Evolutionary conservation across 2,329 filamentous ascomycete species (phyloP).

Genomic region (Thielaviopsis cerberus): DNA sequence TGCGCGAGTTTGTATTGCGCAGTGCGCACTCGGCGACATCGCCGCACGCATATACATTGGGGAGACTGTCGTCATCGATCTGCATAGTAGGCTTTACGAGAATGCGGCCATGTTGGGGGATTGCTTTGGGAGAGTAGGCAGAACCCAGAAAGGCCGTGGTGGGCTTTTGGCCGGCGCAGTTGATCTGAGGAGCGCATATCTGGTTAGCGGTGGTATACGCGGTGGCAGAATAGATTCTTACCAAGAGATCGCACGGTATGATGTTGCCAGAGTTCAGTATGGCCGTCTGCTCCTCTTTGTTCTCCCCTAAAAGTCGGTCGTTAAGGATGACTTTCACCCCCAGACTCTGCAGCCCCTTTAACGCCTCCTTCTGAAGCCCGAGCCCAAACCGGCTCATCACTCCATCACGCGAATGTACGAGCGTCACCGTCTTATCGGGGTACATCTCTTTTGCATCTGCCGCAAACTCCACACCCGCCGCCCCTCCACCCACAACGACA

Average conservation of each 20-base stretch:
- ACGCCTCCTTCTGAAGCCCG: constrained; percentile 22
- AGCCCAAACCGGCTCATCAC: constrained; percentile 35
- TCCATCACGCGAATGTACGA: constrained; percentile 37
- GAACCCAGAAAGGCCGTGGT: constrained; percentile 29
- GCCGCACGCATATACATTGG: constrained; percentile 43
- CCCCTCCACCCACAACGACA: constrained; percentile 38
- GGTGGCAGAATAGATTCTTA: constrained; percentile 17
- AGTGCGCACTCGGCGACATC: constrained; percentile 37
- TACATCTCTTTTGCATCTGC: constrained; percentile 38
- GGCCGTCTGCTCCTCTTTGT: constrained; percentile 21
- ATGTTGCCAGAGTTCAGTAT: constrained; percentile 26
- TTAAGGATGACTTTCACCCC: constrained; percentile 32
- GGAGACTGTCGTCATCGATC: constrained; percentile 26
- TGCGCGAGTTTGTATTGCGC: constrained; percentile 34
- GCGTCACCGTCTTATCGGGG: constrained; percentile 34
- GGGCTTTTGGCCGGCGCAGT: constrained; percentile 40
- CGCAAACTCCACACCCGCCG: constrained; percentile 42
- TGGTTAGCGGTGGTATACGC: no score
- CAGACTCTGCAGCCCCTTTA: constrained; percentile 26
- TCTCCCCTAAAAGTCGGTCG: constrained; percentile 25
- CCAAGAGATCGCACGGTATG: constrained; percentile 32
- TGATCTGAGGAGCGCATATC: constrained; percentile 34
- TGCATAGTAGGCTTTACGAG: constrained; percentile 38
- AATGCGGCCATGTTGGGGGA: constrained; percentile 31
- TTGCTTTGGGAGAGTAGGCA: constrained; percentile 23